phyloP scores from a whole-genome alignment of 371 early-diverging fungal genomes.

The Syncephalis fuscata region DNA sequence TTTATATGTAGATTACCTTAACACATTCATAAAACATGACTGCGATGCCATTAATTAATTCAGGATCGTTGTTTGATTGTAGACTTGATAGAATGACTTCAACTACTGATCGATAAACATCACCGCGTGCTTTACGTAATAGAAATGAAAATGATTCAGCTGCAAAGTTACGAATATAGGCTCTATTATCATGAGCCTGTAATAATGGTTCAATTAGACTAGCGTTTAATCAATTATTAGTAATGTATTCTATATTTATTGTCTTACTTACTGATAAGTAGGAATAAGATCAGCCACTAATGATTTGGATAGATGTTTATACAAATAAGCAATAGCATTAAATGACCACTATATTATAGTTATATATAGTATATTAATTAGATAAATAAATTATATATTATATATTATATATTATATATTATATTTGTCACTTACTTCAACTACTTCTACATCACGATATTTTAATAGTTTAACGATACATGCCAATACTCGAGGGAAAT shows the following conservation, averaged over 20 bases:
- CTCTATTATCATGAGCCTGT: constrained; percentile 36
- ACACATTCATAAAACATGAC: constrained; percentile 63
- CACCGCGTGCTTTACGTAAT: constrained; percentile 52
- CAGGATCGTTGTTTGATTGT: constrained; percentile 20
- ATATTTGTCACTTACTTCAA: constrained; percentile 37
- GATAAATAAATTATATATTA: too few relatives aligned
- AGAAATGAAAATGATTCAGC: constrained; percentile 86
- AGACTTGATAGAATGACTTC: constrained; percentile 35
- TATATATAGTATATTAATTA: too few relatives aligned
- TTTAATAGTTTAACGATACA: constrained; percentile 45
- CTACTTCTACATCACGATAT: constrained; percentile 39
- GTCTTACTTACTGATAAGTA: constrained; percentile 35
- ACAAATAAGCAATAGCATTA: constrained; percentile 74
- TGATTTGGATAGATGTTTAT: constrained; percentile 67
- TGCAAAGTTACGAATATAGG: constrained; percentile 72
- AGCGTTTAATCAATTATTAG: neutral
- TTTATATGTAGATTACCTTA: too few relatives aligned
- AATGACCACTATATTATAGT: constrained; percentile 57
- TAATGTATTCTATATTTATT: neutral
- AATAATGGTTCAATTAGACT: constrained; percentile 53
- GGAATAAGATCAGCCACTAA: constrained; percentile 44
- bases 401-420: too few relatives aligned
- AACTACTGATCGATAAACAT: constrained; percentile 32
- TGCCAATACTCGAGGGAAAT: constrained; percentile 41
- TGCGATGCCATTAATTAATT: constrained; percentile 56